Percentiles rank a stretch among this genome's conserved stretches.
phyloP scores from a whole-genome alignment of 257 asterid species.

The Fraxinus excelsior region DNA sequence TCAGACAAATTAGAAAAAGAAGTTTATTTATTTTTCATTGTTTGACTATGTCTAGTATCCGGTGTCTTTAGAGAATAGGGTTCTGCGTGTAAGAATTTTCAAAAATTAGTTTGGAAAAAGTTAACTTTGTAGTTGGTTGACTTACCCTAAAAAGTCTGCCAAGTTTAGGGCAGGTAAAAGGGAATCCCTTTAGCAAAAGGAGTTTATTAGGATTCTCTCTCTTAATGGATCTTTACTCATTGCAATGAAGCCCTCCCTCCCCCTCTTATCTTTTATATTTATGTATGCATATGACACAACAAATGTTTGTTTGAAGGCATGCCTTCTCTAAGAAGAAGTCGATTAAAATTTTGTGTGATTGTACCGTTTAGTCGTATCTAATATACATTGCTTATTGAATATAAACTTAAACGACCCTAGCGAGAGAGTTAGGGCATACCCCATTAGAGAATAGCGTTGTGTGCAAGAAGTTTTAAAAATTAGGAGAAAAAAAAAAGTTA shows the following conservation, averaged over 20 bases:
- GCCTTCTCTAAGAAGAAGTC: no score
- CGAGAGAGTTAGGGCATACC: conserved; percentile 35
- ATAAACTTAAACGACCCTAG: conserved; percentile 17
- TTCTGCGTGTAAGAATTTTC: no score
- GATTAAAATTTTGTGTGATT: not conserved
- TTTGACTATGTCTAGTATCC: no score
- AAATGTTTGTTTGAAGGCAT: no score
- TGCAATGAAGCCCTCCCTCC: not conserved
- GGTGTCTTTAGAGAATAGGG: no score
- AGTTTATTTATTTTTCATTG: no score
- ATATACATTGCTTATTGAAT: no score
- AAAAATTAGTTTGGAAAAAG: conserved; percentile 5
- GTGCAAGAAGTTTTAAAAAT: conserved; percentile 26
- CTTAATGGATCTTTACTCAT: conserved; percentile 25
- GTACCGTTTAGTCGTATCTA: not conserved
- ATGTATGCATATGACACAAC: no score
- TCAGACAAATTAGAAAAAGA: not conserved
- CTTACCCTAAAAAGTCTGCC: conserved; percentile 42
- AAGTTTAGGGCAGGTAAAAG: conserved; percentile 36
- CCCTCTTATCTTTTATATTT: no score
- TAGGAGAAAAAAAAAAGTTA: conserved; percentile 35
- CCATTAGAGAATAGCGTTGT: conserved; percentile 10
- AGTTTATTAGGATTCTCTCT: not conserved
- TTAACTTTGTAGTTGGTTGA: conserved; percentile 48
- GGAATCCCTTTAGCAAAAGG: conserved; percentile 31